Evolutionary conservation across 169 alveolate species (phyloP).

Genomic region (Cryptosporidium xiaoi): DNA sequence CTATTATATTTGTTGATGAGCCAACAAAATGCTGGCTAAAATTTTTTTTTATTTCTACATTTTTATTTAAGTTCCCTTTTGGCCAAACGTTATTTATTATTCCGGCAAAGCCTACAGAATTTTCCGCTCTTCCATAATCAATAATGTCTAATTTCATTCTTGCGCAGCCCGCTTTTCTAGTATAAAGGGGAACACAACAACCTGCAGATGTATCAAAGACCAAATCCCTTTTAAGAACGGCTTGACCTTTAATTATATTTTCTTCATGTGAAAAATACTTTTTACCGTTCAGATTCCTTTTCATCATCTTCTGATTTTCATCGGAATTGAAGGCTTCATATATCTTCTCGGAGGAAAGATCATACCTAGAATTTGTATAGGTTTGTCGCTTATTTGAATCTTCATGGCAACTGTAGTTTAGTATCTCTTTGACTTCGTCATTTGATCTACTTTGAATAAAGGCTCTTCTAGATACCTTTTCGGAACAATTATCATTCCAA

Average conservation of each 20-base stretch:
- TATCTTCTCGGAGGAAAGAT: constrained; percentile 23
- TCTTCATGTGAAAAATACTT: constrained; percentile 47
- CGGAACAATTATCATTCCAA: constrained; percentile 12
- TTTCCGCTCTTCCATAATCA: constrained; percentile 46
- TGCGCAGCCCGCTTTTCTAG: constrained; percentile 59
- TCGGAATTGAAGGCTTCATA: constrained; percentile 8
- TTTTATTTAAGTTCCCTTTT: background rate
- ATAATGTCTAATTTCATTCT: constrained; percentile 59
- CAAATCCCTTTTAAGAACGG: constrained; percentile 20
- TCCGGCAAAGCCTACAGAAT: background rate
- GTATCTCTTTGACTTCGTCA: constrained; percentile 39
- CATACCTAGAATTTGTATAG: constrained; percentile 9
- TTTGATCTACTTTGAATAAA: constrained; percentile 19
- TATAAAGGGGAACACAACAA: constrained; percentile 47
- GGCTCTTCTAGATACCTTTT: constrained; percentile 27
- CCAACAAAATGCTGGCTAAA: constrained; percentile 59
- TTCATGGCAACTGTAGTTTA: background rate
- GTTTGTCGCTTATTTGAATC: background rate
- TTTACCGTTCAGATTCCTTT: background rate
- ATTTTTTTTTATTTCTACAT: background rate
- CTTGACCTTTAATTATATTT: background rate
- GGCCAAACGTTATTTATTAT: background rate
- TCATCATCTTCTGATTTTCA: background rate
- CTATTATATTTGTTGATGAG: constrained; percentile 33
- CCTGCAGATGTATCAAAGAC: constrained; percentile 32